Conservation (phyloP, 306 rosid species). For the Arachis hypogaea region DNA sequence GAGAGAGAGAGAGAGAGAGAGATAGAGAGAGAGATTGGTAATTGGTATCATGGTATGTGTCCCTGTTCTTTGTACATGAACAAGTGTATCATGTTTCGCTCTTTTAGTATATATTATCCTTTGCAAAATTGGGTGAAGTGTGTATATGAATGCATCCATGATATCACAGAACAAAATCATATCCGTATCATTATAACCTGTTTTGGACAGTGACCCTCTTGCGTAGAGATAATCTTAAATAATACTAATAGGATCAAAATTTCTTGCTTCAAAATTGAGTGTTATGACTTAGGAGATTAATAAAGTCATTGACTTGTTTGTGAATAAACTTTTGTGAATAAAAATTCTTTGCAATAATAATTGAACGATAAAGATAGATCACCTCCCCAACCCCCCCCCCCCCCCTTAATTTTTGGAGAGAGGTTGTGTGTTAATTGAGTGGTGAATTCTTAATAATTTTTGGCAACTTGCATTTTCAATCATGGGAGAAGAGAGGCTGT, state of each 20-base stretch:
- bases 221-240: slow-evolving; percentile 40
- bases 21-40: neutral
- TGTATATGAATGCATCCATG: slow-evolving; percentile 45
- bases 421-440: slow-evolving; percentile 35
- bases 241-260: slow-evolving; percentile 10
- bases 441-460: slow-evolving; percentile 17
- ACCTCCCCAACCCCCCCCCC: slow-evolving; percentile 33
- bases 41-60: slow-evolving; percentile 13
- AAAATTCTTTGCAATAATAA: neutral
- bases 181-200: slow-evolving; percentile 42
- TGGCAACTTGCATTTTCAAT: slow-evolving; percentile 28
- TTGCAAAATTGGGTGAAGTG: slow-evolving; percentile 40
- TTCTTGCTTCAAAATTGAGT: slow-evolving; percentile 37
- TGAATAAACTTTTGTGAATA: neutral
- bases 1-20: slow-evolving; percentile 15
- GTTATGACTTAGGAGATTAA: slow-evolving; percentile 35
- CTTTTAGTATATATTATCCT: slow-evolving; percentile 53
- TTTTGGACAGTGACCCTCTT: slow-evolving; percentile 38
- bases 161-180: slow-evolving; percentile 56
- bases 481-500: slow-evolving; percentile 42
- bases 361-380: slow-evolving; percentile 26
- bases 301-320: slow-evolving; percentile 48
- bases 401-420: slow-evolving; percentile 39
- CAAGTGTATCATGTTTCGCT: slow-evolving; percentile 24
- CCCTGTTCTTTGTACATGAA: slow-evolving; percentile 49